Base-by-base conservation (phyloP, 495 filamentous ascomycete species). In the Penicillium antarcticum region DNA sequence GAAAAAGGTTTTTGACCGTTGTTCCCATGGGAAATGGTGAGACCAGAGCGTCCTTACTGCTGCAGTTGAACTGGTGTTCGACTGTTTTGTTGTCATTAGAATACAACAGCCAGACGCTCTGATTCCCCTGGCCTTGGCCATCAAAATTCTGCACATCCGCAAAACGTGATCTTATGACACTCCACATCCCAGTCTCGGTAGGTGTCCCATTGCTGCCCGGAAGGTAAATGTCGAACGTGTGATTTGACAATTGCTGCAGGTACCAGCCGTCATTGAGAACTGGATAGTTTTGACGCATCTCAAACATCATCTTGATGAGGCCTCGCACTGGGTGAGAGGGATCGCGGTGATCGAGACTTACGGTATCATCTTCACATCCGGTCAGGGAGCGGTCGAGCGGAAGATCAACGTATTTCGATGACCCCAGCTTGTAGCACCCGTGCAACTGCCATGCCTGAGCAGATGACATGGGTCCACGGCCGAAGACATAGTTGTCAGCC, bases 271-370 rank as follows among this genome's bases (percentile, higher is more conserved):
- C 75, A 35, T 76, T 76, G 16, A 80, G 61, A 5, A 71, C 70
- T 1, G 75, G 72, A 47, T 72, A 80, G 32, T 69, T 68, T 19
- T 60, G 42, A 7, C 76, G 71, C 56, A 78, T 63, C 53, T 77
- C 72, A 51, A 70, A 79, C 66, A 78, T 72, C 21, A 58, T 55
- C 56, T 70, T 72, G 32, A 77, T 44, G 8, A 79, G 53, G 36
- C 71, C 75, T 6, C 73, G 69, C 26, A 78, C 57, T 5, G 74
- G 75, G 52, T 79, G 75, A 13, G 76, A 69, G 7, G 76, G 73
- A 55, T 80, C 76, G 11, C 76, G 71, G 52, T 79, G 76, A 51
- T 80, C 76, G n/a, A 77, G 63, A 50, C 74, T 77, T 42, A 77
- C 73, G 41, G 48, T 58, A 42, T 78, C 72, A 50, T 80, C 76